Percentiles rank a stretch among this genome's conserved stretches.
Evolutionary conservation across 192 early-diverging fungal species (phyloP).

Genomic region (Entomortierella beljakovae): DNA sequence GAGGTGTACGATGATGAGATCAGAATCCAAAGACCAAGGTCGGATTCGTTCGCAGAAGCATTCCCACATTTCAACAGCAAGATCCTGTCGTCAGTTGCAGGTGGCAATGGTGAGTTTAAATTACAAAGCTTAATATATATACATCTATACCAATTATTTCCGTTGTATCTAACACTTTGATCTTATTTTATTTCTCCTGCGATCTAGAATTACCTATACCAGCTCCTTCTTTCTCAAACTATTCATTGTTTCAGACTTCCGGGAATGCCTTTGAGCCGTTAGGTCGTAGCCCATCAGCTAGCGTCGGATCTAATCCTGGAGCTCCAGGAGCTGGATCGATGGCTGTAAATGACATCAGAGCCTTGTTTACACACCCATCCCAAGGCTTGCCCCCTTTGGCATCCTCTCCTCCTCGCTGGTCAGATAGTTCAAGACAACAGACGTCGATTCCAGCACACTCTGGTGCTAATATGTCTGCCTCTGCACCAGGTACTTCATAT

Average conservation of each 20-base stretch:
- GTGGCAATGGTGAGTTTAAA: constrained; percentile 19
- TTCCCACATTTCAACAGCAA: constrained; percentile 82
- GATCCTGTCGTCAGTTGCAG: constrained; percentile 65
- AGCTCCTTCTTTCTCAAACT: constrained; percentile 40
- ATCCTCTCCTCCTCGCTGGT: constrained; percentile 46
- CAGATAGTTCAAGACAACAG: constrained; percentile 32
- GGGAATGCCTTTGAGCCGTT: constrained; percentile 45
- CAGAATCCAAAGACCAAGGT: constrained; percentile 55
- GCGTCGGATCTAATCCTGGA: neutral
- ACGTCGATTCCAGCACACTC: constrained; percentile 25
- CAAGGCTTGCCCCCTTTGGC: constrained; percentile 28
- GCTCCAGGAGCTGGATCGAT: constrained; percentile 23
- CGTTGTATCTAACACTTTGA: neutral
- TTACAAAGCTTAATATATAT: neutral
- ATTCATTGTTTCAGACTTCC: constrained; percentile 39
- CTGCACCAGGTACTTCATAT: constrained; percentile 11
- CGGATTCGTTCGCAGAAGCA: constrained; percentile 68
- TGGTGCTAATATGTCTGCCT: neutral
- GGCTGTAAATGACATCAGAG: constrained; percentile 34
- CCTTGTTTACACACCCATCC: constrained; percentile 26
- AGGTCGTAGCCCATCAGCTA: constrained; percentile 7
- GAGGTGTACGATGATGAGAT: constrained; percentile 54
- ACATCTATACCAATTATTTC: neutral
- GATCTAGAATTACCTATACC: neutral
- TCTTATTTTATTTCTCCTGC: neutral